Conservation (phyloP, 768 basidiomycete species). For the Podaxis sp. region DNA sequence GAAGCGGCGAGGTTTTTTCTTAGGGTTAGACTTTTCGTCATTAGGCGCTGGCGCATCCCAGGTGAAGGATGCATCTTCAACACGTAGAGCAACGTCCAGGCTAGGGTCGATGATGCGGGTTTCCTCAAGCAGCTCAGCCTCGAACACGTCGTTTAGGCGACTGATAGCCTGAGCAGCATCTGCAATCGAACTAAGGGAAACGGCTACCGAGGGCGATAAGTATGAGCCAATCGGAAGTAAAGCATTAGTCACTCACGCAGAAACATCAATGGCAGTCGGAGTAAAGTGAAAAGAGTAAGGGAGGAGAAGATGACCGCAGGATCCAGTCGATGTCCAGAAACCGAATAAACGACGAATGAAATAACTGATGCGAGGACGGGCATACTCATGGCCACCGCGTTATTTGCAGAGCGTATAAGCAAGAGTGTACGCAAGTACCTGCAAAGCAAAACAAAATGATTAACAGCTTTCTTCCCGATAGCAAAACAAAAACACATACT, state of each 20-base stretch:
- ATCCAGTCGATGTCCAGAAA: conserved; percentile 61
- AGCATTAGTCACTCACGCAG: conserved; percentile 33
- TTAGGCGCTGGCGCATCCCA: conserved; percentile 81
- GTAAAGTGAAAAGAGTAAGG: conserved; percentile 78
- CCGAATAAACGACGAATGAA: conserved; percentile 72
- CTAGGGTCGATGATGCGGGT: conserved; percentile 48
- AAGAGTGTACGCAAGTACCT: conserved; percentile 67
- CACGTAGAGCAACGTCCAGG: conserved; percentile 60
- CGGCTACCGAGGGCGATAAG: conserved; percentile 34
- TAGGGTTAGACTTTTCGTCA: conserved; percentile 23
- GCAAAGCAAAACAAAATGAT: background rate
- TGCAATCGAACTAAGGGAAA: conserved; percentile 72
- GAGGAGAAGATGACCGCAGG: conserved; percentile 81
- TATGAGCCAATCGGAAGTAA: conserved; percentile 11
- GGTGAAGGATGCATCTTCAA: conserved; percentile 69
- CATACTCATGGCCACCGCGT: conserved; percentile 65
- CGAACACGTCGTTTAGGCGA: conserved; percentile 78
- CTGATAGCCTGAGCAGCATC: conserved; percentile 80
- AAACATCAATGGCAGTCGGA: conserved; percentile 80
- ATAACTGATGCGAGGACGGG: conserved; percentile 78
- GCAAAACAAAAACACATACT: conserved; percentile 30
- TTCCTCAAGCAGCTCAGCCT: conserved; percentile 71
- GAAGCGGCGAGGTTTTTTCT: conserved; percentile 24
- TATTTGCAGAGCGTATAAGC: conserved; percentile 60
- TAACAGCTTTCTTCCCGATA: background rate